Conservation (phyloP, 2,329 filamentous ascomycete genomes). For the Venturia pyrina region DNA sequence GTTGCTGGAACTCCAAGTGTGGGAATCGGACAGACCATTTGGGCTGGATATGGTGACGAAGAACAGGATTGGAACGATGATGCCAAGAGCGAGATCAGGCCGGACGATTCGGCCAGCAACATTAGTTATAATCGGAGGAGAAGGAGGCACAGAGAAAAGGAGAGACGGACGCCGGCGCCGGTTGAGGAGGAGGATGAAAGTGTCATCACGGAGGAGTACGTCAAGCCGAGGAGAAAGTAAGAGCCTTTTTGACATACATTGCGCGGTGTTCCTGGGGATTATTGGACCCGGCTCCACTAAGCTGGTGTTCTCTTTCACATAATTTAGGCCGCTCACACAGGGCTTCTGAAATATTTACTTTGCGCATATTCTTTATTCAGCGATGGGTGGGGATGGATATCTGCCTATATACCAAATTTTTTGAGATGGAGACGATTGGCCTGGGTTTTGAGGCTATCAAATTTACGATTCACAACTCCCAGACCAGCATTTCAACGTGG, state of each 20-base stretch:
- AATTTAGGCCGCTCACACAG: background rate
- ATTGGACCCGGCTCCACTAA: background rate
- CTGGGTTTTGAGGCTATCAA: background rate
- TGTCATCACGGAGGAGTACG: slow-evolving; percentile 4
- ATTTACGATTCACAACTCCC: background rate
- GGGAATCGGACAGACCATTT: slow-evolving; percentile 3
- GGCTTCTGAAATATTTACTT: background rate
- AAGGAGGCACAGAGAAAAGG: slow-evolving; percentile 43
- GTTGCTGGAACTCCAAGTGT: slow-evolving; percentile 15
- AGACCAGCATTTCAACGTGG: too few relatives aligned
- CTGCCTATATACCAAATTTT: background rate
- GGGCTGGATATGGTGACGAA: slow-evolving; percentile 23
- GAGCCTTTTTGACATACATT: background rate
- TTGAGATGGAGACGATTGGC: background rate
- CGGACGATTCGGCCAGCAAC: slow-evolving; percentile 73
- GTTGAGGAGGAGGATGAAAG: slow-evolving; percentile 56
- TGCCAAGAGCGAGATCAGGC: slow-evolving; percentile 46
- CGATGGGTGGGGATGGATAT: background rate
- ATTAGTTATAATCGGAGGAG: slow-evolving; percentile 61
- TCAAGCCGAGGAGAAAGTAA: slow-evolving; percentile 5
- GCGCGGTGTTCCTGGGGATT: background rate
- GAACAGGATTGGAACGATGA: slow-evolving; percentile 26
- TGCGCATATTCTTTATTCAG: background rate
- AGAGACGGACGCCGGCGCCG: slow-evolving; percentile 59
- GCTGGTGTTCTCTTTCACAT: background rate